Base-by-base conservation (phyloP, 2,329 filamentous ascomycete species). In the Claviceps monticola region DNA sequence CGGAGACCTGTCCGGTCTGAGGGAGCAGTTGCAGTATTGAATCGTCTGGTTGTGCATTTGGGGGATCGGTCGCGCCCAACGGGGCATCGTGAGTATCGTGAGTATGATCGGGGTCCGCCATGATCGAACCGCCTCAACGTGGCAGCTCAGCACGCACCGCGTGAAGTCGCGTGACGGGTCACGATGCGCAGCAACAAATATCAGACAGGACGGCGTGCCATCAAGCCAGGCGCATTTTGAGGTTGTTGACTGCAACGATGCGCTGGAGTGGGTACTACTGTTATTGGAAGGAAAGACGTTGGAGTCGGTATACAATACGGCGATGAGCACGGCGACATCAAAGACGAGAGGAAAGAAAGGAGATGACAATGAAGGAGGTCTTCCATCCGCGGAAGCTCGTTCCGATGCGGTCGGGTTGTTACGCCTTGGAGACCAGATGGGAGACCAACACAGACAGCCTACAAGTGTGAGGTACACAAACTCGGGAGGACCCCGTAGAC, bases 171-270 rank as follows among this genome's bases (percentile, higher is more conserved):
- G 64, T 60, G n/a, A 21, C 26, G 37, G 56, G 49, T 19, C 58
- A 58, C 55, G 57, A 59, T 55, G 59, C 58, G 41, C 53, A 16
- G 37, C 36, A 44, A 16, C 19, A 37, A 39, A 23, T 38, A 50
- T 37, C n/a, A 38, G 29, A 45, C 44, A 38, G 21, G 48, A 37
- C 51, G 54, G 57, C 55, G 66, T 64, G 61, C 64, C 63, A 57
- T 61, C 58, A 55, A 65, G 63, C 68, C 70, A 70, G 62, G 59
- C 62, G 62, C 64, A 65, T 65, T 57, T 58, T 61, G 58, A 58
- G 58, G 44, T 8, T 17, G 23, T 46, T 19, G 46, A 29, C 37
- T 39, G 26, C 38, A 34, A 34, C 21, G 38, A 42, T 50, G 44
- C 29, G 38, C 17, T n/a, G 43, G 42, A 21, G 42, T 6, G 42